Base-by-base conservation (phyloP, 2,329 filamentous ascomycete genomes). In the Sphaerulina vaccinii region DNA sequence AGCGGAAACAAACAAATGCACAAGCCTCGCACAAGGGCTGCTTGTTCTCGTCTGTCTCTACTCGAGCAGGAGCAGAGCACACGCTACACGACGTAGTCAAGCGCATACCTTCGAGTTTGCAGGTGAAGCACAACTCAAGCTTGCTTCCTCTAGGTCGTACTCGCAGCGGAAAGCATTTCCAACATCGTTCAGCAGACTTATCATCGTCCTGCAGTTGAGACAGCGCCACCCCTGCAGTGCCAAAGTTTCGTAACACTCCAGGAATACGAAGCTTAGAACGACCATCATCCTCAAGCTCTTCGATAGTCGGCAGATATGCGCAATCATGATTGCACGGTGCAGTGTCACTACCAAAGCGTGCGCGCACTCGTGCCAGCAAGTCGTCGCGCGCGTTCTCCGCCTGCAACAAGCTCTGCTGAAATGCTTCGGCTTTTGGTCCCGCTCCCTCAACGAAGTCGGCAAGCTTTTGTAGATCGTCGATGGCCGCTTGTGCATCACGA, bases 1-100 rank as follows among this genome's bases (percentile, higher is more conserved):
- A 77, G 1, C 73, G 64, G 47, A 75, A 71, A 55, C 74, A 77
- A 1, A 64, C 54, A 51, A 76, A 76, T 2, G 59, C 61, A 57
- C 73, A 75, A 19, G 65, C 64, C 56, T 75, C 73, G 52, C 74
- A 76, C 4, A 71, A 50, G 3, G 53, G 51, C 5, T 22, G 11
- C 24, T 39, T 51, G 18, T 16, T 27, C 9, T 38, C 22, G 10
- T 54, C 51, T 10, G 51, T 55, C 37, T 49, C 36, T 13, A 53
- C 33, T 15, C 55, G 50, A 19, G 59, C 57, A 23, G 57, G 55
- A 29, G 37, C 44, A 22, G 47, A 32, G 47, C 58, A 61, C 39
- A 11, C 18, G 10, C 21, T 36, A 39, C 58, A 61, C n/a, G 32
- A 27, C 8, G 56, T 51, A 5, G 41, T 57, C 46, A 61, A 40